Evolutionary conservation across 805 yeast genomes (phyloP).

Genomic region (Candida chilensis): DNA sequence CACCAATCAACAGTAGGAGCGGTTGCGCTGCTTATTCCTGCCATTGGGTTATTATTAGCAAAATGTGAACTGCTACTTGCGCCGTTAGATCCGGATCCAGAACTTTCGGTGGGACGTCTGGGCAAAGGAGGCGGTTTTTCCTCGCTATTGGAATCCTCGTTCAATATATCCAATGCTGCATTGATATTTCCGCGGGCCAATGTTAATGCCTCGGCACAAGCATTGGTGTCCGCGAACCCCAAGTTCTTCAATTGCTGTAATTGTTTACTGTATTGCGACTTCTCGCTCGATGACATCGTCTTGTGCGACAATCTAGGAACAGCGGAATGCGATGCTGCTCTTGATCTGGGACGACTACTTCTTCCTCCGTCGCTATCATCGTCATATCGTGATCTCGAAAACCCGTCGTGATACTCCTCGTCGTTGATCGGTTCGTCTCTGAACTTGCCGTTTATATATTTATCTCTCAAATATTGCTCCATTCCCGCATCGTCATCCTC

Average conservation of each 20-base stretch:
- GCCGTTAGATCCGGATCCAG: slow-evolving; percentile 10
- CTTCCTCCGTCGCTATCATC: slow-evolving; percentile 3
- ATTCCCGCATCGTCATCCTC: slow-evolving; percentile 61
- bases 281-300: slow-evolving; percentile 44
- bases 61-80: slow-evolving; percentile 2
- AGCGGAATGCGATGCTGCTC: slow-evolving; percentile 7
- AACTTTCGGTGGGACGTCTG: slow-evolving; percentile 15
- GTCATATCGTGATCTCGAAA: slow-evolving; percentile 2
- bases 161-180: slow-evolving; percentile 49
- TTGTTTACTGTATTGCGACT: slow-evolving; percentile 38
- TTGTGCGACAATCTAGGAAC: slow-evolving; percentile 39
- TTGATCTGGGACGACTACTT: slow-evolving; percentile 2
- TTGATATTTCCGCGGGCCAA: slow-evolving; percentile 51
- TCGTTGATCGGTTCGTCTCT: slow-evolving; percentile 26
- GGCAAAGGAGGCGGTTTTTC: slow-evolving; percentile 42
- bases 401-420: slow-evolving; percentile 22
- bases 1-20: slow-evolving; percentile 13
- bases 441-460: slow-evolving; percentile 58
- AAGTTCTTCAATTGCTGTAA: slow-evolving; percentile 38
- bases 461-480: slow-evolving; percentile 53
- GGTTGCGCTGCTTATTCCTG: slow-evolving; percentile 20
- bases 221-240: slow-evolving; percentile 51
- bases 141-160: slow-evolving; percentile 26
- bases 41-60: slow-evolving; percentile 18
- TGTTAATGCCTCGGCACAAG: slow-evolving; percentile 54